Conservation (phyloP, 2,329 filamentous ascomycete genomes). For the Aspergillus ustus region DNA sequence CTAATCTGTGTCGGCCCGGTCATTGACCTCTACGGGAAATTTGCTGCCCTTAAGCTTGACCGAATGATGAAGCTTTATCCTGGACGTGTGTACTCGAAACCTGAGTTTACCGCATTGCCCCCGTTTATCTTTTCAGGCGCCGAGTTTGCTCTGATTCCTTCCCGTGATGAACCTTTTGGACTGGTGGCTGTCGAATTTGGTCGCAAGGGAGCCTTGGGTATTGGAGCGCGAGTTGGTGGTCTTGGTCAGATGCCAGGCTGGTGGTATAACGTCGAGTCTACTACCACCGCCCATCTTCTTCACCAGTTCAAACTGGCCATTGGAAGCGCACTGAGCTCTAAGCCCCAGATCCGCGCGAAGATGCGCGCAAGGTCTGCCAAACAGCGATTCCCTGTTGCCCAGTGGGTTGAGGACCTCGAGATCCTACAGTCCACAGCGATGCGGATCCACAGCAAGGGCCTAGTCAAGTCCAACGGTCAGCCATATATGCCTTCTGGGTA, state of each 20-base stretch:
- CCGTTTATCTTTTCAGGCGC: conserved; percentile 70
- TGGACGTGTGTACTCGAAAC: conserved; percentile 68
- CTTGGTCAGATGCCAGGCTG: conserved; percentile 73
- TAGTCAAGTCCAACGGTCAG: conserved; percentile 36
- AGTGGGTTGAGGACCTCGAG: conserved; percentile 69
- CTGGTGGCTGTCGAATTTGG: conserved; percentile 72
- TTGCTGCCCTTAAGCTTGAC: conserved; percentile 67
- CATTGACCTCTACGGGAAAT: conserved; percentile 71
- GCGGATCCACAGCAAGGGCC: conserved; percentile 57
- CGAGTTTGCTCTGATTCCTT: conserved; percentile 71
- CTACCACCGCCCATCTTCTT: conserved; percentile 65
- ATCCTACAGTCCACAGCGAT: conserved; percentile 66
- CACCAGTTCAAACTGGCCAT: conserved; percentile 70
- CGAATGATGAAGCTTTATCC: conserved; percentile 69
- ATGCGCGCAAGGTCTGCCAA: conserved; percentile 69
- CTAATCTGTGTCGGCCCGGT: conserved; percentile 68
- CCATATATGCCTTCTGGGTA: conserved; percentile 47
- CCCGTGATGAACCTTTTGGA: conserved; percentile 71
- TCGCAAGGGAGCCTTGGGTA: conserved; percentile 68
- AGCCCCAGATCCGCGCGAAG: conserved; percentile 58
- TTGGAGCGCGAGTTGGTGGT: conserved; percentile 68
- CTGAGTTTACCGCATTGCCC: conserved; percentile 69
- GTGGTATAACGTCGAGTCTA: conserved; percentile 72
- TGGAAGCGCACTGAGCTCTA: conserved; percentile 63
- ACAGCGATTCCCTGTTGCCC: conserved; percentile 69